phyloP scores from a whole-genome alignment of 345 rosid species.

The Eucalyptus cloeziana region DNA sequence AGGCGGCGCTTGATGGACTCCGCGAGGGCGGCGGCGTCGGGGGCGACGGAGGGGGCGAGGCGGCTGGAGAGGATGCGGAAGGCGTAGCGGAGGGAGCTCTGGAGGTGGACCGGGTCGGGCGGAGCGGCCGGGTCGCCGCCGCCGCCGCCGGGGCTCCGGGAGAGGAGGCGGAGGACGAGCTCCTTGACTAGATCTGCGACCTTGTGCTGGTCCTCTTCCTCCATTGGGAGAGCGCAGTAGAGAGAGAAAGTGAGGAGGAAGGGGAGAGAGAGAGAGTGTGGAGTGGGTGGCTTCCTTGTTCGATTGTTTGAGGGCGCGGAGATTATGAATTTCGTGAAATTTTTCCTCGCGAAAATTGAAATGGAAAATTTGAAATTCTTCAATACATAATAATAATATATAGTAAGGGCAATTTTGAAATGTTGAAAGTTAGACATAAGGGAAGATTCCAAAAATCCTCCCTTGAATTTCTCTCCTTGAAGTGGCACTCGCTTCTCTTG shows the following conservation, averaged over 20 bases:
- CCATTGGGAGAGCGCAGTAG: slow-evolving; percentile 25
- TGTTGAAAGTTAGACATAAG: background rate
- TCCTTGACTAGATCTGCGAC: slow-evolving; percentile 74
- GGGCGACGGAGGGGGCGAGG: slow-evolving; percentile 60
- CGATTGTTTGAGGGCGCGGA: slow-evolving; percentile 16
- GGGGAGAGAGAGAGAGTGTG: too few relatives aligned
- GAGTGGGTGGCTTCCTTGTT: background rate
- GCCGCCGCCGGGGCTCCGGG: slow-evolving; percentile 36
- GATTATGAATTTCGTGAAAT: background rate
- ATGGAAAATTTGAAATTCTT: background rate
- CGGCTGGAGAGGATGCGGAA: slow-evolving; percentile 85
- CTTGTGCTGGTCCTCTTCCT: slow-evolving; percentile 79
- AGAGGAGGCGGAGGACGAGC: slow-evolving; percentile 67
- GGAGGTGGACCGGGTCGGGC: slow-evolving; percentile 39
- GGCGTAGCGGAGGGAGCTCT: slow-evolving; percentile 62
- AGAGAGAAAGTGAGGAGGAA: background rate
- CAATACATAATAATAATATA: background rate
- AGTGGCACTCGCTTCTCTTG: too few relatives aligned
- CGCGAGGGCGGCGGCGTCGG: slow-evolving; percentile 73
- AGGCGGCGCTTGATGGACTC: slow-evolving; percentile 95
- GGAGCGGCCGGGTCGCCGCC: slow-evolving; percentile 13
- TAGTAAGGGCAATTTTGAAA: background rate
- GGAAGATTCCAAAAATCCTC: background rate
- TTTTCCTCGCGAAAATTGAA: background rate
- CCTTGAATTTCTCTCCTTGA: too few relatives aligned